Conservation (phyloP, 176 grass and related monocot genomes). For the Ensete glaucum region DNA sequence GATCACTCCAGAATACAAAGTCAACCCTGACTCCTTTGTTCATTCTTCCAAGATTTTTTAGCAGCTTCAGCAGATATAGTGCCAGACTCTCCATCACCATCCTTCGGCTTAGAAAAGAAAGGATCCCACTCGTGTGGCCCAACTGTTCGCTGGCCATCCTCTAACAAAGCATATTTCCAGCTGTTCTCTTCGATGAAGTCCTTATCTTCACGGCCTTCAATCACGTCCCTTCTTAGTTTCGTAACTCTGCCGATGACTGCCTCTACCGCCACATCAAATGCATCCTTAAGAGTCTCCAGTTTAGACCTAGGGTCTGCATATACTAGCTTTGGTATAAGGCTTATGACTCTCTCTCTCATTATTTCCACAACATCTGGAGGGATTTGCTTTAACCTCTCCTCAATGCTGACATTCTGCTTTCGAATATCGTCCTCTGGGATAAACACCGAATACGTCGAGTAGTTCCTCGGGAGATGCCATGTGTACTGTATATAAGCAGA, state of each 20-base stretch:
- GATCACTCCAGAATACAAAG: background rate
- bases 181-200: slow-evolving; percentile 33
- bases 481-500: slow-evolving; percentile 75
- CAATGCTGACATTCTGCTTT: slow-evolving; percentile 32
- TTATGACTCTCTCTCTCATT: slow-evolving; percentile 47
- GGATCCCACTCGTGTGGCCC: slow-evolving; percentile 51
- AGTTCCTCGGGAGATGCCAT: slow-evolving; percentile 51
- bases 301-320: slow-evolving; percentile 44
- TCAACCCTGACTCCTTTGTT: slow-evolving; percentile 3
- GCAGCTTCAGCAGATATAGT: slow-evolving; percentile 12
- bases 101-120: slow-evolving; percentile 25
- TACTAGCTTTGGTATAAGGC: slow-evolving; percentile 40
- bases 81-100: slow-evolving; percentile 7
- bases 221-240: slow-evolving; percentile 22
- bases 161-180: slow-evolving; percentile 53
- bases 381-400: slow-evolving; percentile 40
- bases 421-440: slow-evolving; percentile 51
- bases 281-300: slow-evolving; percentile 48
- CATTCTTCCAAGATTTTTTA: slow-evolving; percentile 11
- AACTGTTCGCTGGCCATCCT: slow-evolving; percentile 25
- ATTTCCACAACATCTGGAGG: slow-evolving; percentile 18
- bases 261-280: slow-evolving; percentile 56
- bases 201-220: slow-evolving; percentile 26
- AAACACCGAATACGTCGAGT: slow-evolving; percentile 59
- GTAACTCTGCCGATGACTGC: slow-evolving; percentile 42